Conservation (phyloP, 768 basidiomycete genomes). For the Fomitopsis serialis region DNA sequence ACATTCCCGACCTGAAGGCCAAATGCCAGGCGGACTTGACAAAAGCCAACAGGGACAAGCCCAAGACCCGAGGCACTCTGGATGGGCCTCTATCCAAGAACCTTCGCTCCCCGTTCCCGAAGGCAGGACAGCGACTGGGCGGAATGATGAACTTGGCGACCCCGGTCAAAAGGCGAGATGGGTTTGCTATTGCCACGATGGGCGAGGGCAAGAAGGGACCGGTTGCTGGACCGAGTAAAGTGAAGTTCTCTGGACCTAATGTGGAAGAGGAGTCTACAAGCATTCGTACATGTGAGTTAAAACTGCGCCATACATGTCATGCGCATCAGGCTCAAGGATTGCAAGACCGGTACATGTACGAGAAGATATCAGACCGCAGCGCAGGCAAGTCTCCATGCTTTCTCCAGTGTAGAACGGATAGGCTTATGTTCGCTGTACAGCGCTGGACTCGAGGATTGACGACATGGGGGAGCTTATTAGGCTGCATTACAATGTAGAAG, state of each 20-base stretch:
- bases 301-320: not conserved
- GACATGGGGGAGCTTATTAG: slow-evolving; percentile 73
- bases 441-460: slow-evolving; percentile 83
- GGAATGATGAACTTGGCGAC: not conserved
- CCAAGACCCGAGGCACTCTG: slow-evolving; percentile 18
- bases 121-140: slow-evolving; percentile 2
- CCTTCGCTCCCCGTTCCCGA: slow-evolving; percentile 9
- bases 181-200: slow-evolving; percentile 3
- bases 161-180: slow-evolving; percentile 13
- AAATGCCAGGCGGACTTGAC: slow-evolving; percentile 38
- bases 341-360: slow-evolving; percentile 93
- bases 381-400: slow-evolving; percentile 47
- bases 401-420: not conserved
- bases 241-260: slow-evolving; percentile 26
- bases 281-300: slow-evolving; percentile 53
- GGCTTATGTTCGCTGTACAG: slow-evolving; percentile 29
- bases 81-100: slow-evolving; percentile 12
- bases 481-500: slow-evolving; percentile 62
- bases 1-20: slow-evolving; percentile 36
- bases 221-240: slow-evolving; percentile 22
- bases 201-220: slow-evolving; percentile 7
- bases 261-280: slow-evolving; percentile 28
- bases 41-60: slow-evolving; percentile 24
- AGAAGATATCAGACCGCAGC: slow-evolving; percentile 79
- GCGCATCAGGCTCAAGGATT: slow-evolving; percentile 17